Base-by-base conservation (phyloP, 192 early-diverging fungal genomes). In the Coemansia sp. region DNA sequence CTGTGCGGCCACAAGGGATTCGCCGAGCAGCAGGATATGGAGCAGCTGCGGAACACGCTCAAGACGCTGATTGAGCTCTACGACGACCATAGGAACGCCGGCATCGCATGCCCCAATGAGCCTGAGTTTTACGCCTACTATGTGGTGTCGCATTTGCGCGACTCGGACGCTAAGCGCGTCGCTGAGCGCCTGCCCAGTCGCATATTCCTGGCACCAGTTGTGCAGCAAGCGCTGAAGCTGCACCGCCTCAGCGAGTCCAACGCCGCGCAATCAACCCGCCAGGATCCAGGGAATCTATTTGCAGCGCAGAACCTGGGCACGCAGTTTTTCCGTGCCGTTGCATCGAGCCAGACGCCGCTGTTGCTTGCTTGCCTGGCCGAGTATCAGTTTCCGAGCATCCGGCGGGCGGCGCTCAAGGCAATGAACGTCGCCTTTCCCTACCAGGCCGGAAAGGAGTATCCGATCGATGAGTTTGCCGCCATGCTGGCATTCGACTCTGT, bases 121-220 rank as follows among this genome's bases (percentile, higher is more conserved):
- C 85, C 94, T 1, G 94, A 98, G 74, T 96, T 98, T 67, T 86
- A 90, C 38, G 96, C 93, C 0, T 97, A 97, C 82, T 90, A 93
- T 62, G 84, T 97, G 12, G 82, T 94, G 10, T 82, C 87, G 17
- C 91, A 94, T 40, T 62, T 91, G 45, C 88, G 84, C 60, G 89
- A 93, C 68, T 76, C 83, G 35, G 94, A 96, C 54, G 84, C 92
- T 56, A 83, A 88, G 20, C 86, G 89, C 2, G 81, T 87, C 36
- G 85, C 88, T 15, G 87, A 88, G 22, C 67, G 85, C 4, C 80
- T 95, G 11, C 88, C 86, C 0, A 36, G 51, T 0, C 71, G 84
- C 22, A 76, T 93, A 8, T 90, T 94, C 41, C 29, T 74, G 8
- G 66, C 86, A 12, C 87, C 89, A 0, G 70, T 86, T 15, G 85